Base-by-base conservation (phyloP, 257 asterid genomes). In the Forsythia viridissima region DNA sequence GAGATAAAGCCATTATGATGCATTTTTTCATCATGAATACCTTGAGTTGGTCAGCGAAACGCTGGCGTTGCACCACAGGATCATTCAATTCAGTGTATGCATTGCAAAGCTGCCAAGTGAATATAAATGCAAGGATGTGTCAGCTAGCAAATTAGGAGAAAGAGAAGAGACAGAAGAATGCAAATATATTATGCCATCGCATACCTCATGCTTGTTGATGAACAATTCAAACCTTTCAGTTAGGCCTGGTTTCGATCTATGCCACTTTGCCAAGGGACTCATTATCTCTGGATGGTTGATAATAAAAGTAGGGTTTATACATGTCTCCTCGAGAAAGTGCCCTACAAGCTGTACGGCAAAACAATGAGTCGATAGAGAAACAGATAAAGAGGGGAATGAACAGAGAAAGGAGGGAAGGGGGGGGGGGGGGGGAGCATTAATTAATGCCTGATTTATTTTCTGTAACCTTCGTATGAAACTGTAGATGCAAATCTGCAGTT, bases 241-340 rank as follows among this genome's bases (percentile, higher is more conserved):
- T 77, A 93, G 81, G 82, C 96, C 93, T 3, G 93, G 92, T 81
- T 82, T 90, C n/a, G 96, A 90, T 85, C 98, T 84, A 73, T 95
- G 97, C 98, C 96, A 91, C 89, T 94, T 94, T 5, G 99, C 99
- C 81, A 93, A 83, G 20, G 99, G 99, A 77, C 97, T 90, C 99
- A 91, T 91, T 74, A 93, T 88, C 86, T 94, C 97, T 3, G 99
- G 99, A 85, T 94, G 98, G 86, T 94, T 93, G 86, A 93, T 91
- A 61, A 93, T 91, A 79, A 91, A 93, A 30, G 96, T 24, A 43
- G 99, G 98, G 73, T 93, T 92, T 3, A 76, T 80, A 76, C 97
- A 93, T 7, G 93, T 93, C 89, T 85, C 97, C 85, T 94, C 98
- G 6, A 94, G 91, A 84, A 94, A 94, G 83, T 93, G 97, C 11